Percentiles rank a stretch among this genome's conserved stretches.
phyloP scores from a whole-genome alignment of 169 alveolate species.

The Eimeria zaria region DNA sequence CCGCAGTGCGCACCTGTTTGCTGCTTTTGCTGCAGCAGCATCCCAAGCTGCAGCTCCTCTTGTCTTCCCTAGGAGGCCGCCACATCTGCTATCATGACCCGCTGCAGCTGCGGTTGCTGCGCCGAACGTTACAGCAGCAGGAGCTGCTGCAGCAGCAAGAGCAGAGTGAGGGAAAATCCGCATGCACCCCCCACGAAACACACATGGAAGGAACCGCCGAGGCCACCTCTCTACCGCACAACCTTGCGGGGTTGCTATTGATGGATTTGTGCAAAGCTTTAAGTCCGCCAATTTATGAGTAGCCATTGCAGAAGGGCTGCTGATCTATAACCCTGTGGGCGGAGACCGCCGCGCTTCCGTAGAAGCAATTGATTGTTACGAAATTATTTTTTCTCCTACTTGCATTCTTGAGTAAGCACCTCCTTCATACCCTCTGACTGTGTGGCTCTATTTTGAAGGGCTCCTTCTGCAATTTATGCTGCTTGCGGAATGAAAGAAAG shows the following conservation, averaged over 20 bases:
- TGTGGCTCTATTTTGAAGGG: neutral
- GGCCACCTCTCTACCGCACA: conserved; percentile 8
- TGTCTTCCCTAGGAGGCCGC: conserved; percentile 62
- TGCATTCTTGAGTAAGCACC: neutral
- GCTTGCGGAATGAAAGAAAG: neutral
- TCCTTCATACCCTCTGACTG: neutral
- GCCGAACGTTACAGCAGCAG: conserved; percentile 33
- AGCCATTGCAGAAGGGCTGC: neutral
- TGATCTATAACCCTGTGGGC: neutral
- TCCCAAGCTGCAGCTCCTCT: conserved; percentile 83
- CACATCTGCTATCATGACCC: conserved; percentile 25
- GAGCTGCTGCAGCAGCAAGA: neutral
- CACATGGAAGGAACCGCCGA: neutral
- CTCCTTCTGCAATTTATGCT: neutral
- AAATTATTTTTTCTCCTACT: neutral
- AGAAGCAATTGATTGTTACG: neutral
- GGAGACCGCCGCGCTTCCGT: too few relatives aligned
- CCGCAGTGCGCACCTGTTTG: conserved; percentile 77
- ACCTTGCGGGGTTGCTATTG: conserved; percentile 56
- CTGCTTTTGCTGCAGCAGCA: conserved; percentile 79
- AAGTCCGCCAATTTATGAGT: conserved; percentile 13
- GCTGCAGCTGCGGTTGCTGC: conserved; percentile 30
- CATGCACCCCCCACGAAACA: neutral
- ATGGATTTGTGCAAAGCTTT: conserved; percentile 58
- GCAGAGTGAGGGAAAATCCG: neutral